Evolutionary conservation across 352 stramenopile species (phyloP).

Genomic region (Phytophthora macrochlamydospora): DNA sequence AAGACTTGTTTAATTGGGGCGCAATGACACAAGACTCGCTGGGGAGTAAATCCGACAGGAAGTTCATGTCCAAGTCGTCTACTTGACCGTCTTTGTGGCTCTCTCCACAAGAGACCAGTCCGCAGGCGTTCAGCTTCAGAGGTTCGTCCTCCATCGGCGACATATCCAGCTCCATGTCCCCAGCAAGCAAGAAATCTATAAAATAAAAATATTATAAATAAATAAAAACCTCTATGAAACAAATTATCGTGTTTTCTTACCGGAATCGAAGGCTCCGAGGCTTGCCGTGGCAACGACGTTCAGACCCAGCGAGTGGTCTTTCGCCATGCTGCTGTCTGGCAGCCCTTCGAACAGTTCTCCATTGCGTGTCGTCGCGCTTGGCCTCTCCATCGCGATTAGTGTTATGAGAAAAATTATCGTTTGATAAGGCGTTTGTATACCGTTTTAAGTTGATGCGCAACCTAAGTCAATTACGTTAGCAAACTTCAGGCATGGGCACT

Average conservation of each 20-base stretch:
- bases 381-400: background rate
- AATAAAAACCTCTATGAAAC: background rate
- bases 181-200: slow-evolving; percentile 21
- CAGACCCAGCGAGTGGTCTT: background rate
- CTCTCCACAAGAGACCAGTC: slow-evolving; percentile 1
- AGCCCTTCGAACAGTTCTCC: background rate
- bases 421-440: too few relatives aligned
- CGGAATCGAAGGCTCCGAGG: slow-evolving; percentile 12
- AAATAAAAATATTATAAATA: slow-evolving; percentile 1
- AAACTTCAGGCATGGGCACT: background rate
- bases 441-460: background rate
- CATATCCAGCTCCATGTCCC: slow-evolving; percentile 21
- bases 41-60: slow-evolving; percentile 32
- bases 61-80: slow-evolving; percentile 33
- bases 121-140: slow-evolving; percentile 18
- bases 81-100: background rate
- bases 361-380: slow-evolving; percentile 1
- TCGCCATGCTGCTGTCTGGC: background rate
- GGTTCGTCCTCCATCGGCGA: slow-evolving; percentile 8
- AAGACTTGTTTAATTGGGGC: slow-evolving; percentile 5
- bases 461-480: background rate
- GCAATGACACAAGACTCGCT: slow-evolving; percentile 1
- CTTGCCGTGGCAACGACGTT: background rate
- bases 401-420: background rate
- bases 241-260: slow-evolving; percentile 5